Base-by-base conservation (phyloP, 805 yeast species). In the Candida multigemmis region DNA sequence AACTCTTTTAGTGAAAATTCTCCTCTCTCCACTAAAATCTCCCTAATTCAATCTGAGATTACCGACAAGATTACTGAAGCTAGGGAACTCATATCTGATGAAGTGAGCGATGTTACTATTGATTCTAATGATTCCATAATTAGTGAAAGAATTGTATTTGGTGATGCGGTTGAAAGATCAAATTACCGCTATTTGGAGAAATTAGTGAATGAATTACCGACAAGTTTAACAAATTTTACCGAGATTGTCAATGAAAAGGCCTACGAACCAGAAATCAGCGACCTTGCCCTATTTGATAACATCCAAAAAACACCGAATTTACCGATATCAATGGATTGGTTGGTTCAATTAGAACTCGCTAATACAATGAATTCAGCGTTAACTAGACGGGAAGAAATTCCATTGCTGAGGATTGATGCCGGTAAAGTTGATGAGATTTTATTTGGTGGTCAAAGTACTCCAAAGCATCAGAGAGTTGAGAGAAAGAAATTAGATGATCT, bases 231-330 rank as follows among this genome's bases (percentile, higher is more conserved):
- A 12, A 44, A 44, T 36, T 45, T 48, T 38, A 37, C 42, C 27
- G 68, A 63, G 3, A 46, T 74, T 12, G 61, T 77, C 5, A 60
- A 67, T 25, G 82, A 77, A 37, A 77, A 73, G 40, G 79, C 74
- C 3, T 81, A 71, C 44, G 91, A 81, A 47, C 89, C 89, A 0
- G 72, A 73, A 65, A 47, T 67, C 43, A 19, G 38, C 1, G 48
- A 61, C 55, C 35, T 49, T 59, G 37, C 55, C 30, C 40, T 44
- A 20, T 41, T 63, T 44, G 48, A 50, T 21, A 37, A 25, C 5
- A 50, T 60, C 24, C 68, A 63, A 34, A 57, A 47, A 4, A 55
- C 56, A 15, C 66, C 75, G 1, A 46, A 59, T 16, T 53, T 74
- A 22, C 68, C 74, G 1, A 59, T 62, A 1, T 63, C 78, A 5